Evolutionary conservation across 768 basidiomycete species (phyloP).

Genomic region (Suillus occidentalis): DNA sequence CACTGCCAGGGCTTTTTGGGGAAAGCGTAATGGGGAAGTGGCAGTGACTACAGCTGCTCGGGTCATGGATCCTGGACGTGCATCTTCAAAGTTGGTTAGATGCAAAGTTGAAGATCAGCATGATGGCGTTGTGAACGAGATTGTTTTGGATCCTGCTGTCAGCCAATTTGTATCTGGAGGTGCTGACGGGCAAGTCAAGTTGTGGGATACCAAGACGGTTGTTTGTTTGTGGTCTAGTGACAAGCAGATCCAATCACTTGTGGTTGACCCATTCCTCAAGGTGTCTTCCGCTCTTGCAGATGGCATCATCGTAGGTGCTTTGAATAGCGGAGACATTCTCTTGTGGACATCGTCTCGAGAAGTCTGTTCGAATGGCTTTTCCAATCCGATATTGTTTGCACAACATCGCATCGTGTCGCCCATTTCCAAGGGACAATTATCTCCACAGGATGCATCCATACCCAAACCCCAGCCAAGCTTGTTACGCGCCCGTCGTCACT

Average conservation of each 20-base stretch:
- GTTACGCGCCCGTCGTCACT: constrained; percentile 13
- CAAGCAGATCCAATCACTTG: constrained; percentile 29
- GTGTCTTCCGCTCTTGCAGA: constrained; percentile 45
- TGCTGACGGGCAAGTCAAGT: constrained; percentile 65
- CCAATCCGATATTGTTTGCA: constrained; percentile 18
- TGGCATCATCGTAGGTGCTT: constrained; percentile 49
- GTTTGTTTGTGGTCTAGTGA: constrained; percentile 67
- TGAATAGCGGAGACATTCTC: constrained; percentile 55
- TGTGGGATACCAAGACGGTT: constrained; percentile 64
- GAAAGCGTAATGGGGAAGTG: constrained; percentile 67
- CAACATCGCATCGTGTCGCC: constrained; percentile 41
- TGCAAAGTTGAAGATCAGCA: constrained; percentile 63
- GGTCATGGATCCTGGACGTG: constrained; percentile 55
- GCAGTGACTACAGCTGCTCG: constrained; percentile 56
- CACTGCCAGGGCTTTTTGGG: constrained; percentile 73
- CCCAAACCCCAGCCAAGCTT: constrained; percentile 7
- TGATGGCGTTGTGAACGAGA: constrained; percentile 55
- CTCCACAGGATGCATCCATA: constrained; percentile 11
- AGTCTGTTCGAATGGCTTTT: constrained; percentile 9
- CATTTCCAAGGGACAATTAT: constrained; percentile 14
- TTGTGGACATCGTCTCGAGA: constrained; percentile 39
- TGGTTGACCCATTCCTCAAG: constrained; percentile 51
- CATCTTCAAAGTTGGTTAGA: constrained; percentile 44
- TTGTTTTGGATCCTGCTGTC: constrained; percentile 47
- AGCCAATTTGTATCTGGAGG: constrained; percentile 51